Percentiles rank a stretch among this genome's conserved stretches.
Conservation (phyloP, 345 rosid species). For the Citrus unshiu region DNA sequence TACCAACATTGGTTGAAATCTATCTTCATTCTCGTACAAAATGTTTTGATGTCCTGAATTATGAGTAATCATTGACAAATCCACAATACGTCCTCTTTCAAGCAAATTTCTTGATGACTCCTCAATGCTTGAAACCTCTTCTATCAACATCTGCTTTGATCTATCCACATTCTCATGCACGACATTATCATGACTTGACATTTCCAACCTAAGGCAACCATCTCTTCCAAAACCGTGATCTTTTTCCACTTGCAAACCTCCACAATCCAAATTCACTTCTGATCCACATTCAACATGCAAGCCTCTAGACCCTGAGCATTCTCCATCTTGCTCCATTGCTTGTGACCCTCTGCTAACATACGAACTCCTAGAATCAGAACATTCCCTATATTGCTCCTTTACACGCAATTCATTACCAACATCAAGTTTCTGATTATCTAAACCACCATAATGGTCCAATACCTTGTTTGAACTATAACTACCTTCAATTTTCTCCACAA, state of each 20-base stretch:
- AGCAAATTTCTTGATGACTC: background rate
- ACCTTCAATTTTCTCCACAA: constrained; percentile 12
- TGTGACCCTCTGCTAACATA: constrained; percentile 1
- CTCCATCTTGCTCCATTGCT: constrained; percentile 8
- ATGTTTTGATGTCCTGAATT: background rate
- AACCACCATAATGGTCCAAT: background rate
- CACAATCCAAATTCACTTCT: constrained; percentile 11
- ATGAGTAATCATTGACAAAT: constrained; percentile 4
- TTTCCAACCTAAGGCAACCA: constrained; percentile 1
- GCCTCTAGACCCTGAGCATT: constrained; percentile 8
- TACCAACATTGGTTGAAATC: background rate
- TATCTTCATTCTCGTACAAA: constrained; percentile 10
- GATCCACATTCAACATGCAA: constrained; percentile 3
- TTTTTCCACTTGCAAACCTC: background rate
- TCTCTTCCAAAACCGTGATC: constrained; percentile 8
- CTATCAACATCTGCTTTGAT: constrained; percentile 4
- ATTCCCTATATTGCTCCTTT: background rate
- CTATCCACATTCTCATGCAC: constrained; percentile 1
- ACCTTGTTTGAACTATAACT: background rate
- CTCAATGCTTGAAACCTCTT: constrained; percentile 16
- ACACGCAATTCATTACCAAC: background rate
- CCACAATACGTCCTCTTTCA: constrained; percentile 8
- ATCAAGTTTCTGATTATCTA: background rate
- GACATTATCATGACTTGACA: background rate
- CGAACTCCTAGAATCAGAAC: background rate